These are phyloP conservation scores for Acrocalymma vagum DNA, from an alignment of 2,329 filamentous ascomycete genomes.

Conservation along the genomic window DNA sequence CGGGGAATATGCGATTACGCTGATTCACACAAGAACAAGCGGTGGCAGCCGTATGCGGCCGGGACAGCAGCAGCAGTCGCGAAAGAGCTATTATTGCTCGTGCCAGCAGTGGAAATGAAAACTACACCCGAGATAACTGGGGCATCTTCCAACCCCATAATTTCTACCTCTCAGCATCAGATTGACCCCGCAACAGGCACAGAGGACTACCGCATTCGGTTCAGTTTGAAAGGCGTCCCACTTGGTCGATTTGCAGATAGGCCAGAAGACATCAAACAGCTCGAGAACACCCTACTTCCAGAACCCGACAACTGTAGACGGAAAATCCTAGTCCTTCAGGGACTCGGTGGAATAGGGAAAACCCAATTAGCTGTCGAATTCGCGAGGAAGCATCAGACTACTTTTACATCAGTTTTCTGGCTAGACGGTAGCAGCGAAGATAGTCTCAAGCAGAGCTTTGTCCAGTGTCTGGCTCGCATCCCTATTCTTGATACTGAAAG, in stretches of 20 bases:
- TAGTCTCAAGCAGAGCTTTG: constrained; percentile 20
- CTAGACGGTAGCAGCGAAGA: constrained; percentile 11
- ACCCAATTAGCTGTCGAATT: constrained; percentile 4
- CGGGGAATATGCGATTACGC: too few species aligned
- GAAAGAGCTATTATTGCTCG: constrained; percentile 4
- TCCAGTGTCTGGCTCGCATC: constrained; percentile 13
- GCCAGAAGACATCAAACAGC: too few species aligned
- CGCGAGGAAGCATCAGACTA: not conserved
- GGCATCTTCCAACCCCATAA: too few species aligned
- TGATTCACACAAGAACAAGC: constrained; percentile 2
- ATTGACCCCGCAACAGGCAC: too few species aligned
- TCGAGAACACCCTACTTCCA: too few species aligned
- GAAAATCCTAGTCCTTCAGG: constrained; percentile 15
- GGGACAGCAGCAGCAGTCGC: constrained; percentile 3
- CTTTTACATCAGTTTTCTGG: constrained; percentile 8
- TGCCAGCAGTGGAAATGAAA: too few species aligned
- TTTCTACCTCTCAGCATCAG: too few species aligned
- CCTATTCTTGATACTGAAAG: constrained; percentile 14
- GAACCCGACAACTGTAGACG: too few species aligned
- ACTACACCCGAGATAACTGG: too few species aligned
- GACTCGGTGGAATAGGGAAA: constrained; percentile 26
- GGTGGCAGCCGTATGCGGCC: constrained; percentile 7
- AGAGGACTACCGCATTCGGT: too few species aligned
- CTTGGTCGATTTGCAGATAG: too few species aligned
- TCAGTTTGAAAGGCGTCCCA: too few species aligned